Evolutionary conservation across 768 basidiomycete genomes (phyloP).

Genomic region (Crassisporium funariophilum): DNA sequence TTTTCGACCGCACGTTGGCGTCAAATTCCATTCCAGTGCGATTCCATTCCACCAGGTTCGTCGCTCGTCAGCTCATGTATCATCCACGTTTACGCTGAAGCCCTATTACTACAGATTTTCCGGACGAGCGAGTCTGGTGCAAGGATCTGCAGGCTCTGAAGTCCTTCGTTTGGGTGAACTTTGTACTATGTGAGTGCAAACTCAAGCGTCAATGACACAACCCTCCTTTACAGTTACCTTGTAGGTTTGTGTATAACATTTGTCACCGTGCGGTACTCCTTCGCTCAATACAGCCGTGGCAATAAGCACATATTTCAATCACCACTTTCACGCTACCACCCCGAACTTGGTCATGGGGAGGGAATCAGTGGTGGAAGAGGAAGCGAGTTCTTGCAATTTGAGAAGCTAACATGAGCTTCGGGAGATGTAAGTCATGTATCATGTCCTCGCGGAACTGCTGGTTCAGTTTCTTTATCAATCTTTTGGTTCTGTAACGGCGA

Average conservation of each 20-base stretch:
- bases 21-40: constrained; percentile 48
- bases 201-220: background rate
- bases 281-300: constrained; percentile 45
- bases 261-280: constrained; percentile 45
- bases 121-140: constrained; percentile 54
- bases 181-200: constrained; percentile 53
- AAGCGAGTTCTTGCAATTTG: constrained; percentile 42
- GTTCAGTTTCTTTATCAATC: too few relatives aligned
- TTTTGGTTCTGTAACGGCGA: too few relatives aligned
- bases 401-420: constrained; percentile 23
- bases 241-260: constrained; percentile 47
- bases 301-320: constrained; percentile 53
- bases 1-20: constrained; percentile 64
- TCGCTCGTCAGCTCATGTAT: background rate
- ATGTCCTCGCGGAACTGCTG: too few relatives aligned
- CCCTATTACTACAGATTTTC: constrained; percentile 33
- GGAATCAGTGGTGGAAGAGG: constrained; percentile 15
- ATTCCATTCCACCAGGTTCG: constrained; percentile 48
- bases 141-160: constrained; percentile 55
- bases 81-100: background rate
- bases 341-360: constrained; percentile 20
- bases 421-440: too few relatives aligned
- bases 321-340: constrained; percentile 52
- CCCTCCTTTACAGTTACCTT: background rate
- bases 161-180: constrained; percentile 61